These are phyloP conservation scores for Sherardia arvensis DNA, from an alignment of 257 asterid genomes.

Conservation along the genomic window DNA sequence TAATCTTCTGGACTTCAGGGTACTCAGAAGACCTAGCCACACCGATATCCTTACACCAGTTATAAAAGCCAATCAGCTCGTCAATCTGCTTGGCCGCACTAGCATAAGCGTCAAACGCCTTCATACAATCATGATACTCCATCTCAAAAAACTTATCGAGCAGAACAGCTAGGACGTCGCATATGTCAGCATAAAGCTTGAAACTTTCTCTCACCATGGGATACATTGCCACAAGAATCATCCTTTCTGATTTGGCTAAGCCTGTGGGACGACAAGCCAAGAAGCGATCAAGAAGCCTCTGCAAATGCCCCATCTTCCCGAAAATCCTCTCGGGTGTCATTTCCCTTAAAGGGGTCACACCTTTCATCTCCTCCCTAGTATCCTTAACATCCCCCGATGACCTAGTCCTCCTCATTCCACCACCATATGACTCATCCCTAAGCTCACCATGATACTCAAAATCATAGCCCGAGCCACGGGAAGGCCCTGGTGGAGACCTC, in stretches of 20 bases:
- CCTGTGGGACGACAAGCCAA: slow-evolving; percentile 63
- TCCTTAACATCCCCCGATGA: slow-evolving; percentile 63
- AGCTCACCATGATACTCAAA: slow-evolving; percentile 39
- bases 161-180: slow-evolving; percentile 66
- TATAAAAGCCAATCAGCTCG: slow-evolving; percentile 51
- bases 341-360: slow-evolving; percentile 58
- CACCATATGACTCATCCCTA: slow-evolving; percentile 39
- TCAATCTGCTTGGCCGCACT: slow-evolving; percentile 66
- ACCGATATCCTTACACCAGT: slow-evolving; percentile 75
- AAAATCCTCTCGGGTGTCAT: slow-evolving; percentile 58
- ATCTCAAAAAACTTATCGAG: slow-evolving; percentile 67
- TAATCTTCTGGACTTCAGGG: slow-evolving; percentile 68
- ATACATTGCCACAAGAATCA: slow-evolving; percentile 62
- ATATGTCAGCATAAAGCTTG: slow-evolving; percentile 64
- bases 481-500: slow-evolving; percentile 47
- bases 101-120: slow-evolving; percentile 59
- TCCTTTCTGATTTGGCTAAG: slow-evolving; percentile 62
- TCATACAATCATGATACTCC: slow-evolving; percentile 69
- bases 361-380: slow-evolving; percentile 36
- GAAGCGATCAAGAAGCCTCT: slow-evolving; percentile 64
- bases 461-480: slow-evolving; percentile 28
- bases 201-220: slow-evolving; percentile 57
- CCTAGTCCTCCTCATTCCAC: slow-evolving; percentile 64
- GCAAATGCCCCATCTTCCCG: slow-evolving; percentile 69
- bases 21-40: slow-evolving; percentile 58